These are phyloP conservation scores for Gossypium mustelinum DNA, from an alignment of 345 rosid species.

Conservation along the genomic window DNA sequence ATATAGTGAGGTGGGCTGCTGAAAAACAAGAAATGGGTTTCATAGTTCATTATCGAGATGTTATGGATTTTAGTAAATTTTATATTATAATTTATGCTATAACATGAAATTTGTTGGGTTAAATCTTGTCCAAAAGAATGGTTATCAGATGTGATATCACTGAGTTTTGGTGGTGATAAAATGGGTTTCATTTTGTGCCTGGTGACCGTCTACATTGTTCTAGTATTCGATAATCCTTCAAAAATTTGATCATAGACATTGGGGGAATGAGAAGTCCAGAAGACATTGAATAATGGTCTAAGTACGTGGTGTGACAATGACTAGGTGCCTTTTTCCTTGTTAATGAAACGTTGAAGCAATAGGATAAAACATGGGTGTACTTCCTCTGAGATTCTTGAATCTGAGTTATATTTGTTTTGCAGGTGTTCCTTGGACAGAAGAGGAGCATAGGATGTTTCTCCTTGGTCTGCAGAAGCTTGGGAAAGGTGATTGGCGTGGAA, in stretches of 20 bases:
- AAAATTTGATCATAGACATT: neutral
- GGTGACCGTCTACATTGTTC: neutral
- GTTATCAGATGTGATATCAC: neutral
- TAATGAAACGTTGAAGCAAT: neutral
- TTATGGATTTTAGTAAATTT: neutral
- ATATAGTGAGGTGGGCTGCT: neutral
- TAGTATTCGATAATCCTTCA: neutral
- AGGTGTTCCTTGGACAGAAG: constrained; percentile 99
- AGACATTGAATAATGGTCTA: neutral
- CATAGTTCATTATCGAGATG: neutral
- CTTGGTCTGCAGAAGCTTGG: constrained; percentile 92
- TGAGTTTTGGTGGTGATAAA: neutral
- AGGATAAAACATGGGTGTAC: neutral
- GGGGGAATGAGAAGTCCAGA: neutral
- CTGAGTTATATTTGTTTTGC: constrained; percentile 16
- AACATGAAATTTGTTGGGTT: neutral
- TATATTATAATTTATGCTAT: neutral
- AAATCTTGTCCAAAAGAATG: neutral
- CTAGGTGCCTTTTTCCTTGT: neutral
- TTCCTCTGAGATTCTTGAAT: neutral
- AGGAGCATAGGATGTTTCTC: constrained; percentile 93
- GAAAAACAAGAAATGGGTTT: neutral
- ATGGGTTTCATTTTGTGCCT: neutral
- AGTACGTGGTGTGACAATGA: neutral
- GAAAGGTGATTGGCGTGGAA: constrained; percentile 99